Base-by-base conservation (phyloP, 176 grass and related monocot species). In the Coix lacrymajobi region DNA sequence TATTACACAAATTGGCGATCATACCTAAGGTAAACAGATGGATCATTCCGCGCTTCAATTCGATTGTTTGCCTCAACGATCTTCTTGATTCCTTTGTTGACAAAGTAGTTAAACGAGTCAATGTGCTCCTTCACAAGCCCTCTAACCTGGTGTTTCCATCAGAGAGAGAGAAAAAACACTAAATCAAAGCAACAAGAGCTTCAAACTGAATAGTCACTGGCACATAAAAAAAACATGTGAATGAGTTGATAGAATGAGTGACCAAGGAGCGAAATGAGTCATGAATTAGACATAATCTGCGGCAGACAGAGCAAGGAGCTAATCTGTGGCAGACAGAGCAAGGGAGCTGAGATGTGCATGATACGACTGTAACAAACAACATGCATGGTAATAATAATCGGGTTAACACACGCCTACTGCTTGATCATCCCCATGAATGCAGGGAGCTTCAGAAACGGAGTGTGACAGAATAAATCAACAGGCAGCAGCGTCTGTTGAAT, bases 61-160 rank as follows among this genome's bases (percentile, higher is more conserved):
- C 67, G 38, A 62, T 78, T 78, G 71, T 95, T 98, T 48, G 96
- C 89, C 20, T 85, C 24, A 80, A 95, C 58, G 11, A 98, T 95
- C 13, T 98, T 91, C 88, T 84, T 95, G 43, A 98, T 95, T 39
- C 84, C 96, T 66, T 85, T 86, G n/a, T 85, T 83, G 51, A 90
- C 76, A 78, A 98, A 95, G 62, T 95, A 98, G 83, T 98, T 93
- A 75, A 93, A 95, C 3, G 92, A 98, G 72, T 95, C 87, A 20
- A 98, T 86, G 71, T 93, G 96, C 66, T 91, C 88, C 82, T 98
- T 98, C 62, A 98, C 92, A 5, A 95, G 86, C 11, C 96, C 96
- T 67, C 96, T 66, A 54, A 7, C 49, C 49, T 54, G 49, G 19
- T 54, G 49, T 54, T 54, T 20, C 49, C 49, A 54, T 54, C 49